These are phyloP conservation scores for Chaetoscypha palmicola DNA, from an alignment of 2,329 filamentous ascomycete species.

Conservation along the genomic window DNA sequence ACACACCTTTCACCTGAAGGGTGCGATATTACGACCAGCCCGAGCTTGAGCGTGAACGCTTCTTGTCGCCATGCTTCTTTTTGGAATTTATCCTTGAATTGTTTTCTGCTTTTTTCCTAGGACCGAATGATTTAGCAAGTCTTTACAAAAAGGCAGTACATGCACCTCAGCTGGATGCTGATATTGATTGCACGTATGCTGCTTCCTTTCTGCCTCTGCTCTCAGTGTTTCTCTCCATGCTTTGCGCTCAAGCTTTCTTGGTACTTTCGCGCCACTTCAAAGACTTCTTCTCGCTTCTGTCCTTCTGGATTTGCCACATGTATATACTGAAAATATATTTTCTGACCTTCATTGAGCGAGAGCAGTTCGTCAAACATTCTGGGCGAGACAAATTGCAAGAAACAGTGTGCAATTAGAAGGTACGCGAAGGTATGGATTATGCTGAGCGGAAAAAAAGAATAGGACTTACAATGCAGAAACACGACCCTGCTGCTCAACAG, in stretches of 20 bases:
- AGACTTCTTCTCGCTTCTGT: background rate
- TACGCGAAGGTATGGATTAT: background rate
- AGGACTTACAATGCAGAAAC: slow-evolving; percentile 37
- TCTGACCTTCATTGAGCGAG: background rate
- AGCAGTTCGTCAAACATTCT: background rate
- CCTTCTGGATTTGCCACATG: background rate
- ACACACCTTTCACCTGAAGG: too few species aligned
- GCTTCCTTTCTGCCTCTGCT: background rate
- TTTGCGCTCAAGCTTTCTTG: too few species aligned
- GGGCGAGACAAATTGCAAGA: background rate
- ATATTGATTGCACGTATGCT: background rate
- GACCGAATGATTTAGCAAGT: background rate
- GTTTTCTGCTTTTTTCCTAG: slow-evolving; percentile 29
- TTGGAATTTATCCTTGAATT: slow-evolving; percentile 25
- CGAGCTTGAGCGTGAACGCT: slow-evolving; percentile 25
- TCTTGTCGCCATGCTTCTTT: slow-evolving; percentile 31
- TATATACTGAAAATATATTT: background rate
- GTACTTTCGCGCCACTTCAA: too few species aligned
- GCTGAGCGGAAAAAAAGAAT: background rate
- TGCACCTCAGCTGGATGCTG: background rate
- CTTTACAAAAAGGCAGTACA: background rate
- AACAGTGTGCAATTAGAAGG: background rate
- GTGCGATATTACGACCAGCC: too few species aligned
- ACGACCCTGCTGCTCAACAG: slow-evolving; percentile 46
- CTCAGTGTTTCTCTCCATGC: too few species aligned